Evolutionary conservation across 306 rosid genomes (phyloP).

Genomic region (Lathyrus tuberosus): DNA sequence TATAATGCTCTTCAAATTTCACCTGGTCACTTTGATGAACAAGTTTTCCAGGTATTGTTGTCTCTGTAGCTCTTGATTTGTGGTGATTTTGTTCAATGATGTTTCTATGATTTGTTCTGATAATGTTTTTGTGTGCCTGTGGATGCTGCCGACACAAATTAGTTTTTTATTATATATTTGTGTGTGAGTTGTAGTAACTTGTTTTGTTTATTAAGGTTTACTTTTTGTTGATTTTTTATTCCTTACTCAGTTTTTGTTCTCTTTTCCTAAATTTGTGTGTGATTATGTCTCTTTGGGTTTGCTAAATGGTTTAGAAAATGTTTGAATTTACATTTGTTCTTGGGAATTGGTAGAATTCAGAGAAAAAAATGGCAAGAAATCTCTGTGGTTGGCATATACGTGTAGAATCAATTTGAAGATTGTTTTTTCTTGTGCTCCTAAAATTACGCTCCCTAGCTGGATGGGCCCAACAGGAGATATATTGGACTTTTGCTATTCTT

Average conservation of each 20-base stretch:
- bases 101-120: constrained; percentile 14
- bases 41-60: constrained; percentile 70
- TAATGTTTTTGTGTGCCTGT: constrained; percentile 28
- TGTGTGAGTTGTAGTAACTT: constrained; percentile 1
- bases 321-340: constrained; percentile 11
- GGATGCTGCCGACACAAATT: constrained; percentile 33
- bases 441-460: constrained; percentile 19
- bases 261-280: constrained; percentile 28
- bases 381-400: constrained; percentile 8
- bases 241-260: constrained; percentile 26
- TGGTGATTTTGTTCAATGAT: constrained; percentile 8
- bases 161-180: background rate
- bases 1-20: constrained; percentile 91
- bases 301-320: constrained; percentile 9
- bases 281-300: constrained; percentile 17
- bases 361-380: constrained; percentile 20
- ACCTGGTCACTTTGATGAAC: constrained; percentile 84
- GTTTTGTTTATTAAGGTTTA: constrained; percentile 25
- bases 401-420: constrained; percentile 23
- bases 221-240: constrained; percentile 1
- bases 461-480: constrained; percentile 7
- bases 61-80: constrained; percentile 31
- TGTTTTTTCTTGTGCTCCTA: constrained; percentile 18
- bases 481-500: constrained; percentile 10
- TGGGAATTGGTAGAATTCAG: constrained; percentile 18